Percentiles rank a stretch among this genome's conserved stretches.
Conservation (phyloP, 164 flowering plant genomes). For the Santalum album region DNA sequence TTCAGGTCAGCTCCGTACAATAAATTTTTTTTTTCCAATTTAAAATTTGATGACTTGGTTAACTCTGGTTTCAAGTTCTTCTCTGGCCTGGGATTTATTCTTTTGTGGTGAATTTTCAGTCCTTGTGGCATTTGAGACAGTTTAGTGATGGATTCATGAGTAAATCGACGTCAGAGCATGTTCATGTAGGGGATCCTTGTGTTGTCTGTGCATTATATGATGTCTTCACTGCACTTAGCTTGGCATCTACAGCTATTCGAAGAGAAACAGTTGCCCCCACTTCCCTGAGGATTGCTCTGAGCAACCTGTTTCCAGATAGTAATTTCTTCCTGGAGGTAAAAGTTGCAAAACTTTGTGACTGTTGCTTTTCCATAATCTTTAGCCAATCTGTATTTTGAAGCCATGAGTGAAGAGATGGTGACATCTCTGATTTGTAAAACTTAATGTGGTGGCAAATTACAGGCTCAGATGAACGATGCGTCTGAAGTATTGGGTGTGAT, state of each 20-base stretch:
- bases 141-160: not conserved
- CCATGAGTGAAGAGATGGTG: not conserved
- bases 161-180: not conserved
- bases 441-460: not conserved
- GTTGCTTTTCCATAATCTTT: not conserved
- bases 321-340: not conserved
- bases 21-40: not conserved
- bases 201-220: slow-evolving; percentile 1
- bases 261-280: not conserved
- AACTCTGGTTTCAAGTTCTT: too few relatives aligned
- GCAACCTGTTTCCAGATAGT: not conserved
- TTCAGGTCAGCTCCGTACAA: not conserved
- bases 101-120: not conserved
- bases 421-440: not conserved
- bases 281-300: not conserved
- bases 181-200: slow-evolving; percentile 2
- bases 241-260: not conserved
- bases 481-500: not conserved
- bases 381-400: not conserved
- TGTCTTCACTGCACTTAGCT: not conserved
- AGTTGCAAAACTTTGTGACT: too few relatives aligned
- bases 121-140: slow-evolving; percentile 3
- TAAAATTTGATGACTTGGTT: too few relatives aligned
- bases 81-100: not conserved
- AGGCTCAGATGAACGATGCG: slow-evolving; percentile 7